phyloP scores from a whole-genome alignment of 2,329 filamentous ascomycete species.

The Macrophomina tecta region DNA sequence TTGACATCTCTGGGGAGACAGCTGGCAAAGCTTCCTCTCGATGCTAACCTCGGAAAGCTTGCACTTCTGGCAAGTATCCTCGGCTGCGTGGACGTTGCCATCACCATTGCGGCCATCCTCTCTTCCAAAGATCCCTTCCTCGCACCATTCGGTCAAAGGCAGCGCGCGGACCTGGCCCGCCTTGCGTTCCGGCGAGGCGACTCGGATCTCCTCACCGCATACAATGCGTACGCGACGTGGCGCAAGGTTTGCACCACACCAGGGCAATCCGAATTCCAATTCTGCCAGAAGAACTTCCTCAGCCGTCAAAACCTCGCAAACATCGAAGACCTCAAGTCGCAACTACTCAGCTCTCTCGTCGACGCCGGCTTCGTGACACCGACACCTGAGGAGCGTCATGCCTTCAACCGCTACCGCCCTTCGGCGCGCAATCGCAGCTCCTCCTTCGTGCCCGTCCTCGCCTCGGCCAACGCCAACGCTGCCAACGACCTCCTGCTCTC shows the following conservation, averaged over 20 bases:
- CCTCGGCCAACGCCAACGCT: constrained; percentile 75
- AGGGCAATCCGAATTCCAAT: constrained; percentile 78
- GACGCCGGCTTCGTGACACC: constrained; percentile 84
- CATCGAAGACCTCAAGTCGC: constrained; percentile 94
- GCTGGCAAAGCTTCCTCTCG: constrained; percentile 84
- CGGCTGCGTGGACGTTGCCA: constrained; percentile 86
- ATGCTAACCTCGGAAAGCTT: constrained; percentile 94
- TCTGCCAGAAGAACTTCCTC: constrained; percentile 94
- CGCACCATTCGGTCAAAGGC: constrained; percentile 80
- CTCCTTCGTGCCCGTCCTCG: constrained; percentile 79
- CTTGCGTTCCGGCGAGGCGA: constrained; percentile 82
- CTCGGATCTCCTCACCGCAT: constrained; percentile 89
- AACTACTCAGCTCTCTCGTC: constrained; percentile 81
- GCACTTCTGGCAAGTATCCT: constrained; percentile 87
- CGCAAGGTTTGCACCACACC: constrained; percentile 77
- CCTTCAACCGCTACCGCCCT: constrained; percentile 72
- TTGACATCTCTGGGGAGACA: constrained; percentile 86
- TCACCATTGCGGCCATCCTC: constrained; percentile 90
- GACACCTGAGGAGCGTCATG: constrained; percentile 72
- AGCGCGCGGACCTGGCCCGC: constrained; percentile 80
- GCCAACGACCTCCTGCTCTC: constrained; percentile 79
- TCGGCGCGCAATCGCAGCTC: constrained; percentile 66
- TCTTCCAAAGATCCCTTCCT: constrained; percentile 95
- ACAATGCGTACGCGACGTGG: constrained; percentile 93
- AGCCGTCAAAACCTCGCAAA: constrained; percentile 86